Percentiles rank a stretch among this genome's conserved stretches.
These are phyloP conservation scores for Coemansia sp. DNA, from an alignment of 371 early-diverging fungal genomes.

Conservation along the genomic window DNA sequence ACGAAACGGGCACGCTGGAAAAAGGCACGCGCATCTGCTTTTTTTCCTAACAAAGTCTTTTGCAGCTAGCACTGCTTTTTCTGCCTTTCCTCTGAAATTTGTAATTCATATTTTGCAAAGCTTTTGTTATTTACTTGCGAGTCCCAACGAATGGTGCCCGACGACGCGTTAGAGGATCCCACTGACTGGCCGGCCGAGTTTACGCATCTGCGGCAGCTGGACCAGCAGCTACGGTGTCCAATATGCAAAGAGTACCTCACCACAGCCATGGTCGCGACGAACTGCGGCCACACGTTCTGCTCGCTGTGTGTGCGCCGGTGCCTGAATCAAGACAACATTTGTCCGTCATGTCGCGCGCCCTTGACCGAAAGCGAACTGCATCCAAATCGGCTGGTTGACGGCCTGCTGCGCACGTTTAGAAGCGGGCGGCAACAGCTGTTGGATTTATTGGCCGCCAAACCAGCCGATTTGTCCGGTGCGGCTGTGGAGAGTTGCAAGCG, in stretches of 20 bases:
- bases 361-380: conserved; percentile 38
- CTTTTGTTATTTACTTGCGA: too few species aligned
- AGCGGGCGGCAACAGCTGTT: conserved; percentile 29
- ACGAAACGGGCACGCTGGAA: too few species aligned
- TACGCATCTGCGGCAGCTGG: conserved; percentile 55
- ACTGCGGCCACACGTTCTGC: conserved; percentile 68
- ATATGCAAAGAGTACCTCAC: conserved; percentile 66
- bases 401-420: conserved; percentile 31
- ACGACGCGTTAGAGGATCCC: conserved; percentile 54
- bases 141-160: neutral
- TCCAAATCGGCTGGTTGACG: conserved; percentile 42
- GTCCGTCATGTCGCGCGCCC: conserved; percentile 60
- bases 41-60: too few species aligned
- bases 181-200: conserved; percentile 57
- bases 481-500: neutral
- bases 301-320: conserved; percentile 63
- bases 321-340: conserved; percentile 54
- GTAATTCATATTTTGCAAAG: too few species aligned
- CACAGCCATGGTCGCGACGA: conserved; percentile 57
- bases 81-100: too few species aligned
- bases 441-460: conserved; percentile 2
- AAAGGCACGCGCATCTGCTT: too few species aligned
- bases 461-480: neutral
- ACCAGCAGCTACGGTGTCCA: conserved; percentile 62
- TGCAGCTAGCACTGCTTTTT: too few species aligned